These are phyloP conservation scores for Gnomoniopsis smithogilvyi DNA, from an alignment of 2,329 filamentous ascomycete species.

Conservation along the genomic window DNA sequence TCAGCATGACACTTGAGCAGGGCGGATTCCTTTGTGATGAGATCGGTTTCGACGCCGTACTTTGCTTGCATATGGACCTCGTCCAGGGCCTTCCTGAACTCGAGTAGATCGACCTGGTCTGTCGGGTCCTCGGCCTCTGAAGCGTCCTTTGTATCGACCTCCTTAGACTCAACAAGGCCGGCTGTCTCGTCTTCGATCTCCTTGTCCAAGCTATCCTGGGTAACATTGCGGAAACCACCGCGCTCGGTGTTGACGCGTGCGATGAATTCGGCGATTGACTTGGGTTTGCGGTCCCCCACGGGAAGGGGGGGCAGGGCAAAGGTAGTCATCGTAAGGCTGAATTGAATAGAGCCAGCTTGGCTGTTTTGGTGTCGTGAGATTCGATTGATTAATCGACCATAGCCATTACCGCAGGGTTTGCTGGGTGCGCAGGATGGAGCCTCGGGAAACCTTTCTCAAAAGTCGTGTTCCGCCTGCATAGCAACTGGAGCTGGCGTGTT, in stretches of 20 bases:
- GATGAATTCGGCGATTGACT: conserved; percentile 71
- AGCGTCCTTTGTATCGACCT: conserved; percentile 43
- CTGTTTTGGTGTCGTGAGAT: too few species aligned
- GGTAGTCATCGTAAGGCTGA: conserved; percentile 15
- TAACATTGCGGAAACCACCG: conserved; percentile 78
- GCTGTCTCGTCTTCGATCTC: conserved; percentile 50
- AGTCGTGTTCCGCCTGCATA: too few species aligned
- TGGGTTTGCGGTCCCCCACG: conserved; percentile 52
- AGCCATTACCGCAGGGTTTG: too few species aligned
- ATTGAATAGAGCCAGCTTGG: too few species aligned
- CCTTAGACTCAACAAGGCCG: conserved; percentile 36
- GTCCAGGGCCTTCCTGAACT: conserved; percentile 48
- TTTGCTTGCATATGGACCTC: conserved; percentile 58
- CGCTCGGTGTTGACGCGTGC: conserved; percentile 74
- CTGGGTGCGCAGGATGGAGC: too few species aligned
- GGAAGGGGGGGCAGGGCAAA: conserved; percentile 66
- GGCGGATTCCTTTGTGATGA: neutral
- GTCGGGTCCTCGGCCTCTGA: conserved; percentile 39
- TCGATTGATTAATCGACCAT: too few species aligned
- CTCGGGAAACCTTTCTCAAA: too few species aligned
- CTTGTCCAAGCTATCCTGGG: conserved; percentile 66
- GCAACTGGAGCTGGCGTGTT: too few species aligned
- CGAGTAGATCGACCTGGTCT: conserved; percentile 39
- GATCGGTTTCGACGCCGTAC: conserved; percentile 33
- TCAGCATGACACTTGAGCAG: neutral